These are phyloP conservation scores for Stephanodiscus triporus DNA, from an alignment of 108 stramenopile genomes.

Conservation along the genomic window DNA sequence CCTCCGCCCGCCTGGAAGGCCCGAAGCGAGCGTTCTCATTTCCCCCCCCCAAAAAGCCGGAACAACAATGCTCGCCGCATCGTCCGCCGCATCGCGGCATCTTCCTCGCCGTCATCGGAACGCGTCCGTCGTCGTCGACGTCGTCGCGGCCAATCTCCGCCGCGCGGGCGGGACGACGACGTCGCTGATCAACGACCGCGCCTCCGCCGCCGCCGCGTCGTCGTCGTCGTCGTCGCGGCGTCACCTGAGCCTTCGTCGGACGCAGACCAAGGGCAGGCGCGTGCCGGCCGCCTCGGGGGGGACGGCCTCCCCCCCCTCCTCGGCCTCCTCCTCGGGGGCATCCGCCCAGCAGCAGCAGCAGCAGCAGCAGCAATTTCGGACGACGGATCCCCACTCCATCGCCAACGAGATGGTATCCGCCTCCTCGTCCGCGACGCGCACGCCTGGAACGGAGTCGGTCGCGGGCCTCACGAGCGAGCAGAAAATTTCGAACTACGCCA, in stretches of 20 bases:
- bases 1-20: no score
- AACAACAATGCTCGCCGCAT: constrained; percentile 18
- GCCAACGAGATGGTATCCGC: constrained; percentile 45
- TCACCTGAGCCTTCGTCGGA: constrained; percentile 22
- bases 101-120: background rate
- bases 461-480: constrained; percentile 38
- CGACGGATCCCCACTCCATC: constrained; percentile 45
- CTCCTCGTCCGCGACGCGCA: constrained; percentile 1
- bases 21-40: no score
- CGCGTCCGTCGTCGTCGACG: background rate
- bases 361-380: constrained; percentile 2
- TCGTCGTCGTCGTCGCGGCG: background rate
- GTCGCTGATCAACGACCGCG: no score
- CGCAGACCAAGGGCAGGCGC: constrained; percentile 15
- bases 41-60: no score
- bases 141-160: background rate
- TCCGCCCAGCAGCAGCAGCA: constrained; percentile 4
- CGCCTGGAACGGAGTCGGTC: constrained; percentile 42
- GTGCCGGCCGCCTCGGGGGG: background rate
- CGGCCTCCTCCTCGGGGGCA: background rate
- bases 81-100: constrained; percentile 19
- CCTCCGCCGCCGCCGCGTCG: no score
- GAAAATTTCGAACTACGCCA: constrained; percentile 48
- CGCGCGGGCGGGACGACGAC: constrained; percentile 2
- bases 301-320: background rate